Percentiles rank a stretch among this genome's conserved stretches.
Evolutionary conservation across 2,329 filamentous ascomycete genomes (phyloP).

Genomic region (Aspergillus felis): DNA sequence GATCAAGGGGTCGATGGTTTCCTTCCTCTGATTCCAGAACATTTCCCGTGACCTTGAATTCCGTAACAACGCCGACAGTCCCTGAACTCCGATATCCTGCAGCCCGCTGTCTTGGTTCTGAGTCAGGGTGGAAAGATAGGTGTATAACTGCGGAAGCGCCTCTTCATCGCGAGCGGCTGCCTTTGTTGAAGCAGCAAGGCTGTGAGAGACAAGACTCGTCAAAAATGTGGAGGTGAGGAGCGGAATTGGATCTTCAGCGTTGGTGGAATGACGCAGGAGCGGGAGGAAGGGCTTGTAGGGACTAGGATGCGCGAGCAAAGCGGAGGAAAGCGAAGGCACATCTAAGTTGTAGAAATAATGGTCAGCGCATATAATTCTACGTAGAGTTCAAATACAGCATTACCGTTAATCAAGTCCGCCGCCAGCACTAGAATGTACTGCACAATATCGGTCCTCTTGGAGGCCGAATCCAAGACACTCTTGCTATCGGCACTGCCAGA

Average conservation of each 20-base stretch:
- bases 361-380: neutral
- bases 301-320: constrained; percentile 67
- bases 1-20: constrained; percentile 77
- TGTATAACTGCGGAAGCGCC: constrained; percentile 77
- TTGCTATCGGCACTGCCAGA: constrained; percentile 63
- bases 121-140: constrained; percentile 77
- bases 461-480: constrained; percentile 80
- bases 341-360: constrained; percentile 48
- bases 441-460: constrained; percentile 82
- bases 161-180: constrained; percentile 61
- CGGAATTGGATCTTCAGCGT: constrained; percentile 81
- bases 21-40: constrained; percentile 87
- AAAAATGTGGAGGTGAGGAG: constrained; percentile 86
- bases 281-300: constrained; percentile 76
- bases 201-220: constrained; percentile 68
- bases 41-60: constrained; percentile 69
- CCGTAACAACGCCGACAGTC: constrained; percentile 81
- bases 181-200: constrained; percentile 59
- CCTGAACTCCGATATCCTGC: constrained; percentile 92
- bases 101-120: constrained; percentile 83
- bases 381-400: constrained; percentile 1
- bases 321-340: constrained; percentile 71
- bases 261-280: constrained; percentile 76
- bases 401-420: constrained; percentile 82
- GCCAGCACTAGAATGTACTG: constrained; percentile 92